These are phyloP conservation scores for Penicillium janthinellum DNA, from an alignment of 2,329 filamentous ascomycete species.

Conservation along the genomic window DNA sequence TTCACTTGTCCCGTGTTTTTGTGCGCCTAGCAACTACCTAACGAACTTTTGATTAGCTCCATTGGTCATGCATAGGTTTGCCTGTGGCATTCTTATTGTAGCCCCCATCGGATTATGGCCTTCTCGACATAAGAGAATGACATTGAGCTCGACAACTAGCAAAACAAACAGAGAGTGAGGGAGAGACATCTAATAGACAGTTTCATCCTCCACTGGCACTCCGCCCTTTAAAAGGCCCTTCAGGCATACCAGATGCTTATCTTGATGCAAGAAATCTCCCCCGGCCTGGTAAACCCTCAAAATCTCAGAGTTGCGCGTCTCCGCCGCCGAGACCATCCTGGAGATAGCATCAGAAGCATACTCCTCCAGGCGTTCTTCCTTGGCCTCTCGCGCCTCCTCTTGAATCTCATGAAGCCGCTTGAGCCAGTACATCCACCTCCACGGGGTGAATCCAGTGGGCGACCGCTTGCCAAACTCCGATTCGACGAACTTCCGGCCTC, in stretches of 20 bases:
- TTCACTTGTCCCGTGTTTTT: too few species aligned
- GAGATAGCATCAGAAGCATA: constrained; percentile 23
- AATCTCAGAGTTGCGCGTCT: constrained; percentile 22
- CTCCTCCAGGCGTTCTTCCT: constrained; percentile 23
- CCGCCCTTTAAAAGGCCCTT: background rate
- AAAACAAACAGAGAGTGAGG: too few species aligned
- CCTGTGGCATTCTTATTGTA: too few species aligned
- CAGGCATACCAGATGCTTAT: constrained; percentile 16
- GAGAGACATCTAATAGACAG: too few species aligned
- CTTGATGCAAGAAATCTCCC: constrained; percentile 13
- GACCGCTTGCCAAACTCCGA: constrained; percentile 28
- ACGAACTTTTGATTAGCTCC: too few species aligned
- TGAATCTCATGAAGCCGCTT: constrained; percentile 28
- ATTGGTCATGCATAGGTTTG: too few species aligned
- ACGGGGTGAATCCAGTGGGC: constrained; percentile 25
- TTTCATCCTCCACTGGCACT: too few species aligned
- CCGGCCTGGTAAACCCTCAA: constrained; percentile 15
- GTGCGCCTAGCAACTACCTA: too few species aligned
- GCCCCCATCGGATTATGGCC: too few species aligned
- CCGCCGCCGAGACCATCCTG: constrained; percentile 16
- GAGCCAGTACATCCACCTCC: constrained; percentile 32
- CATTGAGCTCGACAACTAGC: too few species aligned
- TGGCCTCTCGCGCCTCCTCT: constrained; percentile 20
- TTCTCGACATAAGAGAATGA: too few species aligned
- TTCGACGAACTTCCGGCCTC: constrained; percentile 21